Percentiles rank a stretch among this genome's conserved stretches.
Conservation (phyloP, 768 basidiomycete genomes). For the Hydnum rufescens region DNA sequence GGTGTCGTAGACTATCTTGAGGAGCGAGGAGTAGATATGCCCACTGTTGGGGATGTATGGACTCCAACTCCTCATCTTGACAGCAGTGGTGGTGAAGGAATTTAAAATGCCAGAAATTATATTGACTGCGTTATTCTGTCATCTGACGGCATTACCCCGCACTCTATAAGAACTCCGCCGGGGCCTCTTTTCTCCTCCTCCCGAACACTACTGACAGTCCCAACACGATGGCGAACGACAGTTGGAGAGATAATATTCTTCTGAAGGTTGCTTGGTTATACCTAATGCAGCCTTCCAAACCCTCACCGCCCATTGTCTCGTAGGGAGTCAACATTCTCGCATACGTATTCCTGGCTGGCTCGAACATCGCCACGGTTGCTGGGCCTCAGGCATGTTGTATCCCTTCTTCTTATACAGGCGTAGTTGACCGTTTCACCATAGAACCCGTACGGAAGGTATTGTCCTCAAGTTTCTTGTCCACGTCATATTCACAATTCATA, state of each 20-base stretch:
- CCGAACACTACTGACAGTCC: no score
- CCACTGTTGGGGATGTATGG: neutral
- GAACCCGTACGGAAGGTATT: neutral
- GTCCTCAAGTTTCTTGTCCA: neutral
- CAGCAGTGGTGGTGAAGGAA: no score
- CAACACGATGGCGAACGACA: constrained; percentile 10
- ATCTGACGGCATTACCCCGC: neutral
- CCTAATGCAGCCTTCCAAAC: neutral
- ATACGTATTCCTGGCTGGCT: constrained; percentile 53
- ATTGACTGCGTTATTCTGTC: neutral
- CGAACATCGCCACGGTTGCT: constrained; percentile 73
- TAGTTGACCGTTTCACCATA: neutral
- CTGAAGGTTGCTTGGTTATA: constrained; percentile 56
- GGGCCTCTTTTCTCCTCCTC: no score
- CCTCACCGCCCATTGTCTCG: neutral
- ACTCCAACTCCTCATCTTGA: no score
- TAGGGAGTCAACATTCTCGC: constrained; percentile 53
- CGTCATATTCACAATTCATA: neutral
- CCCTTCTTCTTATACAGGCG: no score
- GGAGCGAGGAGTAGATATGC: neutral
- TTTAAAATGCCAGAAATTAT: neutral
- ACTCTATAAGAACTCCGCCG: neutral
- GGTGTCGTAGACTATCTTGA: constrained; percentile 21
- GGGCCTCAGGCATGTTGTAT: no score
- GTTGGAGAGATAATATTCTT: constrained; percentile 62